phyloP scores from a whole-genome alignment of 2,329 filamentous ascomycete species.

The Ustulina deusta region DNA sequence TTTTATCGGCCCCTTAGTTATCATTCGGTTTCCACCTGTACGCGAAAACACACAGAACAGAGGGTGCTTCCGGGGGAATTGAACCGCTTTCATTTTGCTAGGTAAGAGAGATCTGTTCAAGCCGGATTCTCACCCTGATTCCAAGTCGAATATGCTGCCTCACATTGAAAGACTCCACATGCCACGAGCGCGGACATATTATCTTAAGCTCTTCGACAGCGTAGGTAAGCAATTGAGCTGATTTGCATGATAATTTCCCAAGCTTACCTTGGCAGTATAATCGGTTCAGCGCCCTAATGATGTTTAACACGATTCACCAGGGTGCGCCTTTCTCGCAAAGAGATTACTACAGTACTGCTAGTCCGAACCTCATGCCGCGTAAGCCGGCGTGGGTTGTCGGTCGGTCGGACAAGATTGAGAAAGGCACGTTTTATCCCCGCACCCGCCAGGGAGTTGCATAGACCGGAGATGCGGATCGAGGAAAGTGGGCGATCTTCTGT shows the following conservation, averaged over 20 bases:
- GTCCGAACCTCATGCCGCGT: slow-evolving; percentile 12
- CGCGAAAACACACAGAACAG: background rate
- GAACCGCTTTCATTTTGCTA: background rate
- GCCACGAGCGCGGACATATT: background rate
- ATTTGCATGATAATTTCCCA: slow-evolving; percentile 20
- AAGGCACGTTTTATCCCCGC: slow-evolving; percentile 32
- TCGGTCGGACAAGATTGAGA: slow-evolving; percentile 17
- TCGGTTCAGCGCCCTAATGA: background rate
- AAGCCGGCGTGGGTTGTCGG: slow-evolving; percentile 25
- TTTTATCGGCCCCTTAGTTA: background rate
- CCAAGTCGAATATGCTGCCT: background rate
- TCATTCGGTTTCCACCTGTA: background rate
- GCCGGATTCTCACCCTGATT: too few species aligned
- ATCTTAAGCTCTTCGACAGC: background rate
- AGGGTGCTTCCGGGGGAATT: background rate
- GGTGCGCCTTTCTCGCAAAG: slow-evolving; percentile 4
- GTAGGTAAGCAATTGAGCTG: background rate
- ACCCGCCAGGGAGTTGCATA: slow-evolving; percentile 36
- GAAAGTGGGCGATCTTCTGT: slow-evolving; percentile 37
- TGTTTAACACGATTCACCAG: background rate
- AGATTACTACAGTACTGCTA: background rate
- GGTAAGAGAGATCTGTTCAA: background rate
- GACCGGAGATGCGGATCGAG: slow-evolving; percentile 37
- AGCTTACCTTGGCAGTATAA: background rate
- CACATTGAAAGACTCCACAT: background rate